A percentile compares a stretch with the other conserved stretches of the same genome.
Evolutionary conservation across 2,329 filamentous ascomycete genomes (phyloP).

Genomic region (Penicillium rolfsii): DNA sequence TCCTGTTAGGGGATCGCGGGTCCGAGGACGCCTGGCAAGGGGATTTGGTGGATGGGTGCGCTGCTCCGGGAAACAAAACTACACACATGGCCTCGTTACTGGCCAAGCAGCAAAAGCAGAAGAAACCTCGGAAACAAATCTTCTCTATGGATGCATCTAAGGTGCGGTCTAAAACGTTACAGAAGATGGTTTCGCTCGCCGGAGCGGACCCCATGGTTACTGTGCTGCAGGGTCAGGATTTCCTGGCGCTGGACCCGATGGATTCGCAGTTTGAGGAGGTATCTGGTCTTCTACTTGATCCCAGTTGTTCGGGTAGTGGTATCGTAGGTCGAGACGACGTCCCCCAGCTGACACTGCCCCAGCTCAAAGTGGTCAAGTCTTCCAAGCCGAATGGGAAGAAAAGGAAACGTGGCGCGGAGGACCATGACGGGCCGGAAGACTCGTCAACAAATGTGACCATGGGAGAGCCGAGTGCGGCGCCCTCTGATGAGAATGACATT

Average conservation of each 20-base stretch:
- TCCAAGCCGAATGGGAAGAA: slow-evolving; percentile 42
- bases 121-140: slow-evolving; percentile 52
- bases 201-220: slow-evolving; percentile 69
- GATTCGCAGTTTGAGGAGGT: slow-evolving; percentile 68
- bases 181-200: slow-evolving; percentile 81
- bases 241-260: slow-evolving; percentile 72
- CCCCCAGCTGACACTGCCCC: slow-evolving; percentile 67
- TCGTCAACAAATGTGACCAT: slow-evolving; percentile 15
- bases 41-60: slow-evolving; percentile 87
- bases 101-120: slow-evolving; percentile 32
- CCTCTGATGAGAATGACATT: slow-evolving; percentile 44
- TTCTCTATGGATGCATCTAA: slow-evolving; percentile 47
- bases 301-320: slow-evolving; percentile 92
- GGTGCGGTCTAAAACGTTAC: slow-evolving; percentile 70
- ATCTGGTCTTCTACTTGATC: slow-evolving; percentile 82
- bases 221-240: slow-evolving; percentile 77
- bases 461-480: slow-evolving; percentile 21
- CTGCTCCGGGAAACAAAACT: slow-evolving; percentile 96
- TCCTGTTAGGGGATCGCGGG: slow-evolving; percentile 64
- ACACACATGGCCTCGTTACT: slow-evolving; percentile 86
- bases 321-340: slow-evolving; percentile 87
- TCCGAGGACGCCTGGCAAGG: slow-evolving; percentile 52
- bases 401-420: slow-evolving; percentile 43
- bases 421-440: slow-evolving; percentile 15
- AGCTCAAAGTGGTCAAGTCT: slow-evolving; percentile 23